A percentile compares a stretch with the other conserved stretches of the same genome.
Evolutionary conservation across 257 asterid genomes (phyloP).

Genomic region (Gentiana straminea): DNA sequence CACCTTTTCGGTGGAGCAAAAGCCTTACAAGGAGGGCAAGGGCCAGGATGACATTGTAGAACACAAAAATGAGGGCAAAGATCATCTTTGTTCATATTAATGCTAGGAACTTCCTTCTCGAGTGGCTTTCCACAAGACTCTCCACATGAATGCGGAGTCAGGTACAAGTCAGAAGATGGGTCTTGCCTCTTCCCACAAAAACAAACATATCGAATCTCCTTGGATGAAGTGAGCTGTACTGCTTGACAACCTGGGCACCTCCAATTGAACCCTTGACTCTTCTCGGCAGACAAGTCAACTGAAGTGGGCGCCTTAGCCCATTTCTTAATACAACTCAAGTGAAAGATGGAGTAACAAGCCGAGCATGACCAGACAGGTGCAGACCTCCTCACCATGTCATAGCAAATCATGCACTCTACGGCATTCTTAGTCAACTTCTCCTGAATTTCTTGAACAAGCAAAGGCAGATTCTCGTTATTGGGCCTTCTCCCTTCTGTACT

Average conservation of each 20-base stretch:
- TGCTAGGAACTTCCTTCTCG: conserved; percentile 61
- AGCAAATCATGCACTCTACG: conserved; percentile 98
- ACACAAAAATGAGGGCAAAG: conserved; percentile 91
- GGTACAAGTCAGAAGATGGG: conserved; percentile 83
- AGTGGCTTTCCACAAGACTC: conserved; percentile 87
- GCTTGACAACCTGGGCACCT: conserved; percentile 99
- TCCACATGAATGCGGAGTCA: conserved; percentile 99
- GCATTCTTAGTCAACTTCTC: conserved; percentile 74
- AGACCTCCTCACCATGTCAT: conserved; percentile 89
- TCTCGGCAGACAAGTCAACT: conserved; percentile 66
- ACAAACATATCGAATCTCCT: conserved; percentile 75
- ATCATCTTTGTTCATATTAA: conserved; percentile 54
- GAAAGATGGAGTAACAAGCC: conserved; percentile 88
- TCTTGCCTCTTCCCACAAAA: conserved; percentile 86
- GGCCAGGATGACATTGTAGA: conserved; percentile 97
- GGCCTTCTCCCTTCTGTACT: conserved; percentile 9
- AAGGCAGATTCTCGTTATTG: conserved; percentile 54
- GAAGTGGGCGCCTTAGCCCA: conserved; percentile 99
- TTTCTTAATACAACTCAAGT: conserved; percentile 73
- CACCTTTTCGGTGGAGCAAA: conserved; percentile 84
- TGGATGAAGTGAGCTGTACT: conserved; percentile 76
- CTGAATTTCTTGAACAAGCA: conserved; percentile 90
- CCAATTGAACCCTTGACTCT: conserved; percentile 82
- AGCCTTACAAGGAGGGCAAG: conserved; percentile 98
- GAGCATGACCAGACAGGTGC: conserved; percentile 93